A percentile compares a stretch with the other conserved stretches of the same genome.
Conservation (phyloP, 208 protist genomes). For the Wallacemonas sp. region DNA sequence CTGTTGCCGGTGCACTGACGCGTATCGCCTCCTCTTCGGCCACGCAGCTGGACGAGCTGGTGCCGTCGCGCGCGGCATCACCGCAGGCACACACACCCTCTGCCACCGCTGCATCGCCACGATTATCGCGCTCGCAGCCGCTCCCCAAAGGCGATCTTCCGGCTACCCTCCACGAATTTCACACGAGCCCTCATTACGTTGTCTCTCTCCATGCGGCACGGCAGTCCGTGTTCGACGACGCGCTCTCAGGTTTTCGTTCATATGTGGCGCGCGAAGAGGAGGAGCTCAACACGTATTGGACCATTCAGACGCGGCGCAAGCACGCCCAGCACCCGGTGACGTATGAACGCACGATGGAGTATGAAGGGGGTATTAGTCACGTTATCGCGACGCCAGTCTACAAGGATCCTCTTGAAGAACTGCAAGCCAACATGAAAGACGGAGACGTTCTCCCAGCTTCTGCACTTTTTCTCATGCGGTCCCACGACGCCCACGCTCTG, state of each 20-base stretch:
- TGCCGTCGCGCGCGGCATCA: not conserved
- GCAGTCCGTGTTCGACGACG: slow-evolving; percentile 47
- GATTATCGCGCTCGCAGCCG: not conserved
- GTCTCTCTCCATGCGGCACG: slow-evolving; percentile 39
- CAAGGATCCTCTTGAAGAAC: slow-evolving; percentile 5
- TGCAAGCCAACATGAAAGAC: slow-evolving; percentile 8
- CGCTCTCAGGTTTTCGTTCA: slow-evolving; percentile 49
- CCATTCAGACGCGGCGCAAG: slow-evolving; percentile 6
- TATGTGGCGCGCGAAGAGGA: slow-evolving; percentile 36
- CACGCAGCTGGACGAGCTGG: not conserved
- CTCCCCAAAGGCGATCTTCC: slow-evolving; percentile 27
- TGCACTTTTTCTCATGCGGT: slow-evolving; percentile 39
- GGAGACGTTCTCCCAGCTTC: slow-evolving; percentile 23
- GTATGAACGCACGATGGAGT: slow-evolving; percentile 9
- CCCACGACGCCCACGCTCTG: slow-evolving; percentile 15
- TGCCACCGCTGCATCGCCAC: not conserved
- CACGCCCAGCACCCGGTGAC: not conserved
- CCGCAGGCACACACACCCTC: not conserved
- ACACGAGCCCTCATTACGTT: slow-evolving; percentile 34
- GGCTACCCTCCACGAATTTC: slow-evolving; percentile 47
- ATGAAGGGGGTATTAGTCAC: not conserved
- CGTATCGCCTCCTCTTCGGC: too few species aligned
- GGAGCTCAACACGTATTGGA: slow-evolving; percentile 21
- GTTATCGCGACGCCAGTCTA: slow-evolving; percentile 7
- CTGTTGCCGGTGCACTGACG: too few species aligned